Percentiles rank a stretch among this genome's conserved stretches.
These are phyloP conservation scores for Jatropha podagrica DNA, from an alignment of 441 rosid species.

Conservation along the genomic window DNA sequence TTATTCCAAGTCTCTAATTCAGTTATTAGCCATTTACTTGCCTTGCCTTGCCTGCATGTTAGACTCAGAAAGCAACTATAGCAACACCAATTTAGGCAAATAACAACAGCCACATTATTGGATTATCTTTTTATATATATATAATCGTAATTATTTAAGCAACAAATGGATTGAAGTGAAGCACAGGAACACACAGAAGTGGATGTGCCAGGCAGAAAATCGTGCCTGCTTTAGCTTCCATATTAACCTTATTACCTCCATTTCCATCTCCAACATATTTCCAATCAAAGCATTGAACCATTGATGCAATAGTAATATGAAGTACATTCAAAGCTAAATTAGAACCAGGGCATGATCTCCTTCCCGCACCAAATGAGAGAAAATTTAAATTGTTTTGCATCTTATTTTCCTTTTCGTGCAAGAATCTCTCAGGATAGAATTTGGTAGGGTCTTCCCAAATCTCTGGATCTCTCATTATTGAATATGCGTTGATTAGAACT, in stretches of 20 bases:
- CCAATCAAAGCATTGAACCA: too few relatives aligned
- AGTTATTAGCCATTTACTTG: too few relatives aligned
- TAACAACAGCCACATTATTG: too few relatives aligned
- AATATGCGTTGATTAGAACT: conserved; percentile 31
- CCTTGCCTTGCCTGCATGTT: too few relatives aligned
- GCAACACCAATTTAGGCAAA: too few relatives aligned
- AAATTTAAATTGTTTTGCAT: conserved; percentile 11
- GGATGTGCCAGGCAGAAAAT: too few relatives aligned
- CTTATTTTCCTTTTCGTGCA: too few relatives aligned
- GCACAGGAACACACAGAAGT: conserved; percentile 8
- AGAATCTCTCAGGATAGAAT: conserved; percentile 39
- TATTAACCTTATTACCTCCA: conserved; percentile 16
- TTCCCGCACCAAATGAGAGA: conserved; percentile 35
- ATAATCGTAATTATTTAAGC: too few relatives aligned
- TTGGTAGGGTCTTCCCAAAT: conserved; percentile 35
- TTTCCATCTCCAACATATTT: background rate
- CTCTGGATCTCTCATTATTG: conserved; percentile 47
- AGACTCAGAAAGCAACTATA: too few relatives aligned
- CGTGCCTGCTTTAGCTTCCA: too few relatives aligned
- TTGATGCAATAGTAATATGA: conserved; percentile 22
- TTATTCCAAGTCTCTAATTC: too few relatives aligned
- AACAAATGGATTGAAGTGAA: conserved; percentile 15
- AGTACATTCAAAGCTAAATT: conserved; percentile 24
- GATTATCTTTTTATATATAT: too few relatives aligned
- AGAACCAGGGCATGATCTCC: conserved; percentile 35